Percentiles rank a stretch among this genome's conserved stretches.
These are phyloP conservation scores for Ceratocystiopsis brevicomis DNA, from an alignment of 2,329 filamentous ascomycete species.

Conservation along the genomic window DNA sequence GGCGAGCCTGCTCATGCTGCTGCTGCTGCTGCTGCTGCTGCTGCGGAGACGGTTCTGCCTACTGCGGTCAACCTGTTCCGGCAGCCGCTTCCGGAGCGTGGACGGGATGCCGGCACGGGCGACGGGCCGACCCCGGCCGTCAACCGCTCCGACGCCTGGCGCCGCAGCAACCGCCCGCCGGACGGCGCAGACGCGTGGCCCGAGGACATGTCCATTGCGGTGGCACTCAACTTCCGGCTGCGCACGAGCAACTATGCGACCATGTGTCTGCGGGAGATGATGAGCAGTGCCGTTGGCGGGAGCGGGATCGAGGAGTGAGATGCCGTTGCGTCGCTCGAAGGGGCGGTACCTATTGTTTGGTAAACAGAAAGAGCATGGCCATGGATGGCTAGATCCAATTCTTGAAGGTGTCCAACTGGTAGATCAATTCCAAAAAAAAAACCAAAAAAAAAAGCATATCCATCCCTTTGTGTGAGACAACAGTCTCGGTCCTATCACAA, in stretches of 20 bases:
- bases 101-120: too few relatives aligned
- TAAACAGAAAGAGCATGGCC: too few relatives aligned
- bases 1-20: background rate
- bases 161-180: conserved; percentile 1
- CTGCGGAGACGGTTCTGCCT: background rate
- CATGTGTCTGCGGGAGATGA: conserved; percentile 19
- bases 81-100: background rate
- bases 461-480: too few relatives aligned
- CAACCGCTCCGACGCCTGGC: conserved; percentile 8
- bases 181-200: background rate
- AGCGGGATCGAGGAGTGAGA: background rate
- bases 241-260: conserved; percentile 20
- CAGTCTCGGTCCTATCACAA: too few relatives aligned
- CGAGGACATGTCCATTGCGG: conserved; percentile 16
- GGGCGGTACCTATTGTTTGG: too few relatives aligned
- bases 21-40: background rate
- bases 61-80: too few relatives aligned
- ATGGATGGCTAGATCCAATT: too few relatives aligned
- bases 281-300: conserved; percentile 5
- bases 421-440: too few relatives aligned
- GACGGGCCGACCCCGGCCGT: conserved; percentile 1
- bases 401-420: too few relatives aligned
- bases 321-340: too few relatives aligned
- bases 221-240: conserved; percentile 19
- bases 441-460: too few relatives aligned